phyloP scores from a whole-genome alignment of 1,139 yeast genomes.

The Blastobotrys malaysiensis region DNA sequence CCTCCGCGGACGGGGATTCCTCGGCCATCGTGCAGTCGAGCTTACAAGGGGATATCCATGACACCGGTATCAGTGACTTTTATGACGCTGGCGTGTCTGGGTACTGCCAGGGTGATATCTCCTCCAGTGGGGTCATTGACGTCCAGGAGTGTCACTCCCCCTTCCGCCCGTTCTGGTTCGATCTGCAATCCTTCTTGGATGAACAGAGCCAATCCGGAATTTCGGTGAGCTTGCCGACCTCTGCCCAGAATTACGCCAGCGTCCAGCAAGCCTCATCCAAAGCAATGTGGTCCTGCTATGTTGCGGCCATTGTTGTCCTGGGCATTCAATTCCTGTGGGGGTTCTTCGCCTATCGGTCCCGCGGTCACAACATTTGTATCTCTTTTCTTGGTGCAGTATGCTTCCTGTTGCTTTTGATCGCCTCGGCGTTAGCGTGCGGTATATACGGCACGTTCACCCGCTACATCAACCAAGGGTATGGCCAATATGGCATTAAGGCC shows the following conservation, averaged over 20 bases:
- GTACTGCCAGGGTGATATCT: slow-evolving; percentile 53
- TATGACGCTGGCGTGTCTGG: slow-evolving; percentile 70
- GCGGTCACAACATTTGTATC: slow-evolving; percentile 33
- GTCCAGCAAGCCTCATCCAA: slow-evolving; percentile 40
- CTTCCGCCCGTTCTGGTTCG: slow-evolving; percentile 53
- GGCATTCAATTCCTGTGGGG: slow-evolving; percentile 41
- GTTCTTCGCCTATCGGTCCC: slow-evolving; percentile 35
- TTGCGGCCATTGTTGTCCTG: slow-evolving; percentile 41
- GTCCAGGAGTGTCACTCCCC: slow-evolving; percentile 37
- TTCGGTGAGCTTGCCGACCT: slow-evolving; percentile 31
- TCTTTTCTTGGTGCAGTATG: slow-evolving; percentile 33
- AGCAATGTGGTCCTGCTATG: slow-evolving; percentile 43
- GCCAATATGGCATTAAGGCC: slow-evolving; percentile 39
- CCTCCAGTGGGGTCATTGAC: slow-evolving; percentile 21
- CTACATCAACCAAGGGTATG: slow-evolving; percentile 36
- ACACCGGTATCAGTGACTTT: slow-evolving; percentile 53
- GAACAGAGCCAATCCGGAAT: slow-evolving; percentile 36
- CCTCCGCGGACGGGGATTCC: slow-evolving; percentile 13
- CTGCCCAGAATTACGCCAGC: slow-evolving; percentile 31
- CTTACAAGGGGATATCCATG: slow-evolving; percentile 17
- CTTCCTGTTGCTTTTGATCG: slow-evolving; percentile 22
- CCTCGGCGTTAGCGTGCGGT: slow-evolving; percentile 45
- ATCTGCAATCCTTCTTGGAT: slow-evolving; percentile 47
- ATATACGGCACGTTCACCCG: slow-evolving; percentile 34
- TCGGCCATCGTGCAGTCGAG: slow-evolving; percentile 1